These are phyloP conservation scores for Diplodia sapinea DNA, from an alignment of 2,329 filamentous ascomycete species.

Conservation along the genomic window DNA sequence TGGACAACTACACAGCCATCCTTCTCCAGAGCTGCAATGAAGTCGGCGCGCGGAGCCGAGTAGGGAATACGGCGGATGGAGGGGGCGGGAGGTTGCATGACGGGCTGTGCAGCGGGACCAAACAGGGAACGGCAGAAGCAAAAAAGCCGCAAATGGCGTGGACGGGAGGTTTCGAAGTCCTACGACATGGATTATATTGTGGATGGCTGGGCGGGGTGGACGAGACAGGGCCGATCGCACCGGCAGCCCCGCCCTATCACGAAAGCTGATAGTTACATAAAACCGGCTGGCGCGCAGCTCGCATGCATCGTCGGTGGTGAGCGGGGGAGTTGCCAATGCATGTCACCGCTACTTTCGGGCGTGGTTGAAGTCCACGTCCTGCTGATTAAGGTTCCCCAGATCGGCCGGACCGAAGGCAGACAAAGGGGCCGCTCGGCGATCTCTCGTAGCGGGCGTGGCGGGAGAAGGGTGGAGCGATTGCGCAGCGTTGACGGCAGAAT, in stretches of 20 bases:
- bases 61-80: slow-evolving; percentile 33
- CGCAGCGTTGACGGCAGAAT: neutral
- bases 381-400: slow-evolving; percentile 16
- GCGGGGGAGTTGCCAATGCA: neutral
- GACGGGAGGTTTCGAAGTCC: slow-evolving; percentile 1
- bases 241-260: slow-evolving; percentile 21
- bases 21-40: slow-evolving; percentile 44
- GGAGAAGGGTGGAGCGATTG: neutral
- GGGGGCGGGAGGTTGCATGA: slow-evolving; percentile 13
- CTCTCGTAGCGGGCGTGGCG: neutral
- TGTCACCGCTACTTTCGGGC: neutral
- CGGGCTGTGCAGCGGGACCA: neutral
- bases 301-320: neutral
- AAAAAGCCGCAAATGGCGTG: neutral
- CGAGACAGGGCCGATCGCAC: neutral
- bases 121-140: neutral
- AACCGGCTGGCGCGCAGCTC: neutral
- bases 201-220: slow-evolving; percentile 5
- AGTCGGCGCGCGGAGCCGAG: slow-evolving; percentile 33
- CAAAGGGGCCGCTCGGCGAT: slow-evolving; percentile 2
- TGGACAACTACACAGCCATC: slow-evolving; percentile 46
- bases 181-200: slow-evolving; percentile 9
- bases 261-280: slow-evolving; percentile 12
- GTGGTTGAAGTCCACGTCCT: neutral
- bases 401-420: slow-evolving; percentile 15